Evolutionary conservation across 495 filamentous ascomycete species (phyloP).

Genomic region (Daldinia caldariorum): DNA sequence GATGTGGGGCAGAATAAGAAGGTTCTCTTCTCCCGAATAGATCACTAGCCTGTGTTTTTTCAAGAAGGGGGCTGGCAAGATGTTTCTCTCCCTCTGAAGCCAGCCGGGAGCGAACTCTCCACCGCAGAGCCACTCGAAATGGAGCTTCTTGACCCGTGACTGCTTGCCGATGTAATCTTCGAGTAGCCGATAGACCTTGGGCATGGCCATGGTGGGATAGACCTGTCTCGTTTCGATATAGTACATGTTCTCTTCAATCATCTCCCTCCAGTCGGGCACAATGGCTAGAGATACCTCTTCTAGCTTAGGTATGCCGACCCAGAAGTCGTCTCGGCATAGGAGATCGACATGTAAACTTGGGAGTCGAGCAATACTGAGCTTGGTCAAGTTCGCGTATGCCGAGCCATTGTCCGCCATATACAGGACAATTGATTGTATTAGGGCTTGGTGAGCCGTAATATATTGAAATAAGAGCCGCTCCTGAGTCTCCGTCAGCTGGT

Average conservation of each 20-base stretch:
- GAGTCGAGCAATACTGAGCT: constrained; percentile 62
- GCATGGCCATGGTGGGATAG: constrained; percentile 55
- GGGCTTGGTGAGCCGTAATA: constrained; percentile 66
- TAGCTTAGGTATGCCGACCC: constrained; percentile 58
- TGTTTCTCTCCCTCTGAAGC: constrained; percentile 59
- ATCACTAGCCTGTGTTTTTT: constrained; percentile 56
- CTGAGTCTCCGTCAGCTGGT: constrained; percentile 58
- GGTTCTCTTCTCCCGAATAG: constrained; percentile 48
- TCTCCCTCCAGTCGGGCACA: constrained; percentile 64
- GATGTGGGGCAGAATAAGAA: constrained; percentile 56
- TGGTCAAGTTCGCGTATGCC: constrained; percentile 53
- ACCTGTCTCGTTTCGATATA: constrained; percentile 51
- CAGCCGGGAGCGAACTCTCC: constrained; percentile 65
- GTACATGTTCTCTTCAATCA: constrained; percentile 52
- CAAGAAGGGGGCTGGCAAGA: constrained; percentile 64
- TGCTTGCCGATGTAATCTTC: constrained; percentile 50
- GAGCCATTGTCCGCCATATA: constrained; percentile 59
- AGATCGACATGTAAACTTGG: constrained; percentile 58
- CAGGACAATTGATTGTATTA: too few species aligned
- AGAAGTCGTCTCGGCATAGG: constrained; percentile 61
- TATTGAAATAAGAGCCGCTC: constrained; percentile 67
- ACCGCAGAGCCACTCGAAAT: constrained; percentile 65
- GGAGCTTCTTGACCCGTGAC: constrained; percentile 58
- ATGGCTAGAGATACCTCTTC: constrained; percentile 57
- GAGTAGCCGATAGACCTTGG: constrained; percentile 57